phyloP scores from a whole-genome alignment of 495 filamentous ascomycete genomes.

The Acidomyces sp. region DNA sequence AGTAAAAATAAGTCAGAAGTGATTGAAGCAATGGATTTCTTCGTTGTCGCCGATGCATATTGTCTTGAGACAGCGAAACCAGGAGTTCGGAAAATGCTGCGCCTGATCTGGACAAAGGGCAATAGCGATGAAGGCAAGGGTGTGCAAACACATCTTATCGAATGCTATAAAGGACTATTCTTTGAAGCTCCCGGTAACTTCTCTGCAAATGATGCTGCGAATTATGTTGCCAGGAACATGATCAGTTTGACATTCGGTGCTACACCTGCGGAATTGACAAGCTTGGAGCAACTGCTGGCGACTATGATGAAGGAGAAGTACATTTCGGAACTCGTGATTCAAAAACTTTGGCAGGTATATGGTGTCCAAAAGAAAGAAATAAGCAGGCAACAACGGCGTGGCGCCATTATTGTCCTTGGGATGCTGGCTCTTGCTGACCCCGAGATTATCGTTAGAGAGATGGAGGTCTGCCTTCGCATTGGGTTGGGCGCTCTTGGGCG shows the following conservation, averaged over 20 bases:
- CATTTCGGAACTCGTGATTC: slow-evolving; percentile 71
- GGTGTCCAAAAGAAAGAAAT: slow-evolving; percentile 87
- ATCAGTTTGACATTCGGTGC: slow-evolving; percentile 94
- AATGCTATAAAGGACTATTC: slow-evolving; percentile 90
- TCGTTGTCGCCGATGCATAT: slow-evolving; percentile 86
- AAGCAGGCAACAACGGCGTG: slow-evolving; percentile 78
- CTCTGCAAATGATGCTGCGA: slow-evolving; percentile 78
- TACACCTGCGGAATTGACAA: slow-evolving; percentile 86
- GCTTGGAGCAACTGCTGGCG: slow-evolving; percentile 81
- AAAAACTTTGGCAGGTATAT: slow-evolving; percentile 96
- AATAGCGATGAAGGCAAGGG: slow-evolving; percentile 99
- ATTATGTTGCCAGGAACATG: slow-evolving; percentile 96
- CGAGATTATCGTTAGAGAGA: slow-evolving; percentile 82
- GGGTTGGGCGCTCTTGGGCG: slow-evolving; percentile 71
- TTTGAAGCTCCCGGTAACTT: slow-evolving; percentile 87
- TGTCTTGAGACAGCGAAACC: slow-evolving; percentile 79
- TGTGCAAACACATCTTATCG: slow-evolving; percentile 91
- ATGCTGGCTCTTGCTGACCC: slow-evolving; percentile 92
- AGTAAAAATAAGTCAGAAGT: slow-evolving; percentile 96
- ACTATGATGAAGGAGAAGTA: slow-evolving; percentile 95
- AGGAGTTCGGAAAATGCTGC: slow-evolving; percentile 87
- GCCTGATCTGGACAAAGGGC: slow-evolving; percentile 97
- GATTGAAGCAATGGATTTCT: slow-evolving; percentile 98
- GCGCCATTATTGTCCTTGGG: slow-evolving; percentile 88
- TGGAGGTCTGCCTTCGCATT: slow-evolving; percentile 84